Evolutionary conservation across 2,329 filamentous ascomycete genomes (phyloP).

Genomic region (Pseudodiploospora longispora): DNA sequence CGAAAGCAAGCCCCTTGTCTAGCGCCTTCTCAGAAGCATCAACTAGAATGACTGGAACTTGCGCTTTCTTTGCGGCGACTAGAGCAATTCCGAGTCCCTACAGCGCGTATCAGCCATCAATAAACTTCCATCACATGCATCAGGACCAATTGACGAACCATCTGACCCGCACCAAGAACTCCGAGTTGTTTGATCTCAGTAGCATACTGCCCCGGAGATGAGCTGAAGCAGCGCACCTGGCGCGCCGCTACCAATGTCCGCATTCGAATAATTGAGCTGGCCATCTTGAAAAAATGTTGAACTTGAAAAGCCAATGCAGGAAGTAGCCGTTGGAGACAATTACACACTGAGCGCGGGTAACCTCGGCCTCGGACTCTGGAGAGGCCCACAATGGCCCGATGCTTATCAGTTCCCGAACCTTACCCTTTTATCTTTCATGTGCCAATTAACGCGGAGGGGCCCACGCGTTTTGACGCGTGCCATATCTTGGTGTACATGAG

Average conservation of each 20-base stretch:
- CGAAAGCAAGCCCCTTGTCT: conserved; percentile 84
- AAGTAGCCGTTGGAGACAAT: conserved; percentile 18
- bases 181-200: conserved; percentile 79
- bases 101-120: conserved; percentile 11
- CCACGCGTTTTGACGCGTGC: conserved; percentile 18
- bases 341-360: conserved; percentile 28
- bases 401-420: conserved; percentile 11
- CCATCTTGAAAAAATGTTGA: conserved; percentile 23
- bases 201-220: conserved; percentile 49
- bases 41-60: conserved; percentile 76
- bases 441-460: conserved; percentile 2
- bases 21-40: conserved; percentile 79
- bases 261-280: conserved; percentile 30
- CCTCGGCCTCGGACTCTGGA: conserved; percentile 36
- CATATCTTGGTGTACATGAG: not conserved
- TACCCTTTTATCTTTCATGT: conserved; percentile 9
- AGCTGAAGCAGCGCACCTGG: conserved; percentile 58
- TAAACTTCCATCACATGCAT: conserved; percentile 3
- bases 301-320: conserved; percentile 8
- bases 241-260: conserved; percentile 26
- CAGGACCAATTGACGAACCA: conserved; percentile 49
- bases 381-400: not conserved
- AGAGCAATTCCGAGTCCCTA: conserved; percentile 94
- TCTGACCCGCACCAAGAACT: conserved; percentile 90
- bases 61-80: conserved; percentile 78